Percentiles rank a stretch among this genome's conserved stretches.
These are phyloP conservation scores for Sungouiozyma intestinalis DNA, from an alignment of 805 yeast species.

Conservation along the genomic window DNA sequence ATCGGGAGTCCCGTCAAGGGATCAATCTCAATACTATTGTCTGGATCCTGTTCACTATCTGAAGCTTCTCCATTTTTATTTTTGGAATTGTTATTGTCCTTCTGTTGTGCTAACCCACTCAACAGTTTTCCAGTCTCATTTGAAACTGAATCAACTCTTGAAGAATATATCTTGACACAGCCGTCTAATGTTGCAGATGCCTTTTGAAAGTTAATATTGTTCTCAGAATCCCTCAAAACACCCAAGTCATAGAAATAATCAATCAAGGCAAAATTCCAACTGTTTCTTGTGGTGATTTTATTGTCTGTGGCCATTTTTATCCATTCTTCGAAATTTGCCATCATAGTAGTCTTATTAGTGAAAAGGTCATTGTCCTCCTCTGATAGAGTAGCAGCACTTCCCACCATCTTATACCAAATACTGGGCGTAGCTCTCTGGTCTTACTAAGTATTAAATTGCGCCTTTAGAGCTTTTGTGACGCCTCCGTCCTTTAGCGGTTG, in stretches of 20 bases:
- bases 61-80: slow-evolving; percentile 17
- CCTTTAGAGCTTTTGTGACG: no score
- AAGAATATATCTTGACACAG: slow-evolving; percentile 84
- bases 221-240: slow-evolving; percentile 61
- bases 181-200: slow-evolving; percentile 92
- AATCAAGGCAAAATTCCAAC: slow-evolving; percentile 86
- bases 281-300: slow-evolving; percentile 71
- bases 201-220: slow-evolving; percentile 73
- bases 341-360: slow-evolving; percentile 32
- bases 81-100: slow-evolving; percentile 17
- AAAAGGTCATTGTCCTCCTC: slow-evolving; percentile 19
- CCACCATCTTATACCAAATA: slow-evolving; percentile 4
- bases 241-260: slow-evolving; percentile 84
- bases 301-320: slow-evolving; percentile 74
- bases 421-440: no score
- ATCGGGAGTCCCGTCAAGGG: slow-evolving; percentile 27
- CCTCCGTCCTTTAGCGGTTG: no score
- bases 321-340: slow-evolving; percentile 66
- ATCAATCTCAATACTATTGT: slow-evolving; percentile 23
- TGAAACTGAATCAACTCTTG: slow-evolving; percentile 86
- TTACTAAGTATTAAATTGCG: no score
- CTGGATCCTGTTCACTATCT: slow-evolving; percentile 12
- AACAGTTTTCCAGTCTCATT: slow-evolving; percentile 79
- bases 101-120: slow-evolving; percentile 56
- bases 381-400: neutral